A percentile compares a stretch with the other conserved stretches of the same genome.
phyloP scores from a whole-genome alignment of 208 protist genomes.

The Leishmania major region DNA sequence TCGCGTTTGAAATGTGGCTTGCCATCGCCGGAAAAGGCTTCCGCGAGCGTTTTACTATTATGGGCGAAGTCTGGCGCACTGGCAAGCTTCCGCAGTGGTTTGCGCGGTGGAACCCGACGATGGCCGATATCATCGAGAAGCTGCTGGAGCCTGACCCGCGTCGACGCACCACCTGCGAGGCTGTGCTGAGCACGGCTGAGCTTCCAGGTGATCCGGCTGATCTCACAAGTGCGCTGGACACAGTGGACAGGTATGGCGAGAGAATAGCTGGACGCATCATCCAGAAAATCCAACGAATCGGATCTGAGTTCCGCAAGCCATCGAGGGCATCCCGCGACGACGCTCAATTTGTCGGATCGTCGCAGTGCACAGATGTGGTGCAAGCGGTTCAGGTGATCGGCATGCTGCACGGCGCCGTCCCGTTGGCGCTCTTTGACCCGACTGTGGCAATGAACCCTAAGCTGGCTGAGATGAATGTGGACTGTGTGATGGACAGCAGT shows the following conservation, averaged over 20 bases:
- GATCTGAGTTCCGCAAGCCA: slow-evolving; percentile 50
- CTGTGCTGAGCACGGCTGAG: slow-evolving; percentile 60
- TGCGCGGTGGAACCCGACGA: slow-evolving; percentile 46
- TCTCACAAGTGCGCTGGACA: slow-evolving; percentile 67
- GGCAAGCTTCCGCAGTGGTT: slow-evolving; percentile 80
- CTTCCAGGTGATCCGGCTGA: slow-evolving; percentile 83
- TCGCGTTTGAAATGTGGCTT: slow-evolving; percentile 90
- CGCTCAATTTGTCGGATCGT: slow-evolving; percentile 34
- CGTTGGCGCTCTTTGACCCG: slow-evolving; percentile 41
- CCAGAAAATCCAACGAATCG: slow-evolving; percentile 50
- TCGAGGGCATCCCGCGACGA: slow-evolving; percentile 30
- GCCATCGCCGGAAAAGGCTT: slow-evolving; percentile 76
- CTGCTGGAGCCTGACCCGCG: slow-evolving; percentile 61
- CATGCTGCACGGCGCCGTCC: slow-evolving; percentile 59
- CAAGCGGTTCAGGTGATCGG: slow-evolving; percentile 59
- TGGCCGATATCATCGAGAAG: slow-evolving; percentile 58
- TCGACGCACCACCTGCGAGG: slow-evolving; percentile 61
- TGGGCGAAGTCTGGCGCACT: slow-evolving; percentile 69
- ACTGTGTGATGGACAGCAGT: slow-evolving; percentile 46
- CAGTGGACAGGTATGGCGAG: slow-evolving; percentile 69
- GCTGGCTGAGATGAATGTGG: slow-evolving; percentile 47
- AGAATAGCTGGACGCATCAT: slow-evolving; percentile 61
- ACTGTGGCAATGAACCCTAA: slow-evolving; percentile 55
- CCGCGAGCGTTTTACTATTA: slow-evolving; percentile 78
- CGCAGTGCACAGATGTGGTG: slow-evolving; percentile 41